Percentiles rank a stretch among this genome's conserved stretches.
phyloP scores from a whole-genome alignment of 1,139 yeast genomes.

The Geotrichum klebahnii region DNA sequence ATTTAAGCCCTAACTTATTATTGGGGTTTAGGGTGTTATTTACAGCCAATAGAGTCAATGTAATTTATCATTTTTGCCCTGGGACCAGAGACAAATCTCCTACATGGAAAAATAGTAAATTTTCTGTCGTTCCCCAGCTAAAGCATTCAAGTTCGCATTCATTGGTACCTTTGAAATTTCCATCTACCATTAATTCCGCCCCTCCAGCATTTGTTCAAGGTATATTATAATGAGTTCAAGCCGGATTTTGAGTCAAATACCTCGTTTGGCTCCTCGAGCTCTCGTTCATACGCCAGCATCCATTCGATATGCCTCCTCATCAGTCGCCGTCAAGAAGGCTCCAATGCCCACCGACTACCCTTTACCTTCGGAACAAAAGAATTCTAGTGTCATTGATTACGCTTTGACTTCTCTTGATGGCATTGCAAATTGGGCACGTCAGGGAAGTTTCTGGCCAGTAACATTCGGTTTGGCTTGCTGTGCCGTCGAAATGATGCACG shows the following conservation, averaged over 20 bases:
- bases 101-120: too few species aligned
- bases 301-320: slow-evolving; percentile 18
- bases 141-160: too few species aligned
- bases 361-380: slow-evolving; percentile 50
- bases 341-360: slow-evolving; percentile 51
- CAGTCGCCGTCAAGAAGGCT: slow-evolving; percentile 21
- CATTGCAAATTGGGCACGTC: slow-evolving; percentile 88
- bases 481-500: slow-evolving; percentile 96
- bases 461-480: slow-evolving; percentile 91
- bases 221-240: slow-evolving; percentile 13
- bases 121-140: neutral
- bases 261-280: slow-evolving; percentile 11
- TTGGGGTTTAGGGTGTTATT: slow-evolving; percentile 3
- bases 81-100: too few species aligned
- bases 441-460: slow-evolving; percentile 90
- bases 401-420: slow-evolving; percentile 78
- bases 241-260: slow-evolving; percentile 13
- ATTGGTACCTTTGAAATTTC: too few species aligned
- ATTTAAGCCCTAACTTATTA: neutral
- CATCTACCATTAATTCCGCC: too few species aligned
- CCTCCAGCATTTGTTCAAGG: neutral
- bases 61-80: slow-evolving; percentile 8
- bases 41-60: slow-evolving; percentile 2
- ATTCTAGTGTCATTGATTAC: slow-evolving; percentile 63
- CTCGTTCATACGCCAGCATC: slow-evolving; percentile 9